Evolutionary conservation across 192 early-diverging fungal species (phyloP).

Genomic region (Backusella sp.): DNA sequence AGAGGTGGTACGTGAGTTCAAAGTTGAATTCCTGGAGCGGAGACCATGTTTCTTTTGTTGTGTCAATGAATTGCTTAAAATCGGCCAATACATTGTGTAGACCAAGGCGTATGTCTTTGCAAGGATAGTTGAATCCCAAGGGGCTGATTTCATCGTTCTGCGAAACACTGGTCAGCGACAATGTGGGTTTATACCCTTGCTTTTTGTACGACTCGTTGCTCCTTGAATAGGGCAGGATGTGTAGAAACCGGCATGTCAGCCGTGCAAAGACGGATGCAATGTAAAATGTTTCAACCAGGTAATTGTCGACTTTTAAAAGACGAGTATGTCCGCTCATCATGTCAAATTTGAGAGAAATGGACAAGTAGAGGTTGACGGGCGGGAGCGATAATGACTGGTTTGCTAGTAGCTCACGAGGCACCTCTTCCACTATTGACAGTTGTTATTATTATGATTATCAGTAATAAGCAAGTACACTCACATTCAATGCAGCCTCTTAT

Average conservation of each 20-base stretch:
- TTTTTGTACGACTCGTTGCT: not conserved
- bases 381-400: conserved; percentile 1
- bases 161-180: not conserved
- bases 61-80: not conserved
- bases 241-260: not conserved
- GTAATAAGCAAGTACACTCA: not conserved
- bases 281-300: conserved; percentile 17
- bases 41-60: not conserved
- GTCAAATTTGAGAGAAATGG: conserved; percentile 18
- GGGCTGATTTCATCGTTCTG: not conserved
- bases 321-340: not conserved
- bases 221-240: not conserved
- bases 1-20: not conserved
- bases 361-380: not conserved
- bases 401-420: conserved; percentile 10
- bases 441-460: not conserved
- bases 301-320: conserved; percentile 4
- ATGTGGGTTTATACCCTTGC: not conserved
- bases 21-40: not conserved
- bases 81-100: not conserved
- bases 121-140: not conserved
- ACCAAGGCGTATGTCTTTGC: not conserved
- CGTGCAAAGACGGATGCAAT: not conserved
- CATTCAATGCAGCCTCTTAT: conserved; percentile 22
- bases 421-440: conserved; percentile 1